A percentile compares a stretch with the other conserved stretches of the same genome.
phyloP scores from a whole-genome alignment of 306 rosid species.

The Dalbergia oliveri region DNA sequence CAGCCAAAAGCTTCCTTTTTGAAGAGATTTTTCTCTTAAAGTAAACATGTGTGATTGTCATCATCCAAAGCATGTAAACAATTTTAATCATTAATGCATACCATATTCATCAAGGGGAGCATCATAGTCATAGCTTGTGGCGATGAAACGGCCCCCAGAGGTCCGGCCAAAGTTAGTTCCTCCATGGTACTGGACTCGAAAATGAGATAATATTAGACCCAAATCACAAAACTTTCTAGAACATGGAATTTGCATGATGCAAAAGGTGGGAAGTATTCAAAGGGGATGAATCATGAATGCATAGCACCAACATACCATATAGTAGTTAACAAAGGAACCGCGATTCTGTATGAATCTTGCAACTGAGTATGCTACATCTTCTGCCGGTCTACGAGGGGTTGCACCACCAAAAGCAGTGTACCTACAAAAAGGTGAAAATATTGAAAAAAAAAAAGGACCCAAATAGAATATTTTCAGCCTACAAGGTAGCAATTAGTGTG shows the following conservation, averaged over 20 bases:
- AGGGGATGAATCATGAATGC: neutral
- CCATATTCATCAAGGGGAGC: slow-evolving; percentile 97
- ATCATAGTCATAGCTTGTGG: slow-evolving; percentile 96
- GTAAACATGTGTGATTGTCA: neutral
- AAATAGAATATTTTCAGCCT: neutral
- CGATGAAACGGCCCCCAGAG: slow-evolving; percentile 86
- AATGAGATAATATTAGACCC: slow-evolving; percentile 17
- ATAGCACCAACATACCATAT: slow-evolving; percentile 68
- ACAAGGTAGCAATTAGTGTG: slow-evolving; percentile 31
- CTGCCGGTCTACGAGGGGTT: slow-evolving; percentile 83
- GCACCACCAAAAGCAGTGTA: slow-evolving; percentile 92
- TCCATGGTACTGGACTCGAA: slow-evolving; percentile 80
- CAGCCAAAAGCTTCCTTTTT: slow-evolving; percentile 17
- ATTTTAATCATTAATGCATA: slow-evolving; percentile 40
- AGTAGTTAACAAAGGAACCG: slow-evolving; percentile 87
- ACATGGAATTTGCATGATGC: slow-evolving; percentile 4
- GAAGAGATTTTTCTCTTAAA: neutral
- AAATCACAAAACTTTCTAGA: neutral
- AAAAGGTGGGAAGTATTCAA: neutral
- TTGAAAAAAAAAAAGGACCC: neutral
- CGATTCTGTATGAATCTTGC: slow-evolving; percentile 91
- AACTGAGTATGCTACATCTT: slow-evolving; percentile 88
- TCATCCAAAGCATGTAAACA: slow-evolving; percentile 21
- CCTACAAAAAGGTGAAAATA: slow-evolving; percentile 54
- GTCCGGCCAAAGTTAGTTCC: slow-evolving; percentile 98